Conservation (phyloP, 257 asterid genomes). For the Petrea volubilis region DNA sequence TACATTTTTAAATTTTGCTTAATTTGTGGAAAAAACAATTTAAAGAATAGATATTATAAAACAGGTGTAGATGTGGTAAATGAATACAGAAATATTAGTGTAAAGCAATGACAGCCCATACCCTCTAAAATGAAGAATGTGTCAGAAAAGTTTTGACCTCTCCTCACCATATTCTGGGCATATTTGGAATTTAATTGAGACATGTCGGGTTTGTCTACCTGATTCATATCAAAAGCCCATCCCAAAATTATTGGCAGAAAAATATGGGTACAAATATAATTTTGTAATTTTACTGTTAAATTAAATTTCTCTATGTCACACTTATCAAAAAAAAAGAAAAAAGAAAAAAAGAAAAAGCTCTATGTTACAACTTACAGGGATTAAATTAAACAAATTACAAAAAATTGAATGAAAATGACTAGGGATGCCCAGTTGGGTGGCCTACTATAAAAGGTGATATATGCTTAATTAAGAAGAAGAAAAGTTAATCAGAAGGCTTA, state of each 20-base stretch:
- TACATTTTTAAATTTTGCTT: too few relatives aligned
- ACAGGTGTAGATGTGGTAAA: too few relatives aligned
- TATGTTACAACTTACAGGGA: too few relatives aligned
- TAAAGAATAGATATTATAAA: too few relatives aligned
- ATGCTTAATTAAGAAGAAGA: neutral
- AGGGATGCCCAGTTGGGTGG: neutral
- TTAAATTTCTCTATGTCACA: too few relatives aligned
- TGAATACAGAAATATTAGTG: constrained; percentile 1
- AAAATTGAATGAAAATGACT: neutral
- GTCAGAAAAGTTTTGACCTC: constrained; percentile 33
- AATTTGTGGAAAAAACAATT: too few relatives aligned
- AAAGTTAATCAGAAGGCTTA: neutral
- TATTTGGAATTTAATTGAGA: constrained; percentile 34
- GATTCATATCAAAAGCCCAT: constrained; percentile 17
- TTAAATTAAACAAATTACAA: neutral
- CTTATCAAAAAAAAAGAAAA: too few relatives aligned
- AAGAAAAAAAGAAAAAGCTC: too few relatives aligned
- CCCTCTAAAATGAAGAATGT: constrained; percentile 29
- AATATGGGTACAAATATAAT: neutral
- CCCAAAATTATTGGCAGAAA: constrained; percentile 1
- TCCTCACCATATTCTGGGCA: constrained; percentile 35
- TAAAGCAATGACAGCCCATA: constrained; percentile 32
- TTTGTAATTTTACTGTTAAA: neutral
- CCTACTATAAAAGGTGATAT: neutral
- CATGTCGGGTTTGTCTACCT: constrained; percentile 36